A percentile compares a stretch with the other conserved stretches of the same genome.
Evolutionary conservation across 306 rosid species (phyloP).

Genomic region (Prunus kanzakura): DNA sequence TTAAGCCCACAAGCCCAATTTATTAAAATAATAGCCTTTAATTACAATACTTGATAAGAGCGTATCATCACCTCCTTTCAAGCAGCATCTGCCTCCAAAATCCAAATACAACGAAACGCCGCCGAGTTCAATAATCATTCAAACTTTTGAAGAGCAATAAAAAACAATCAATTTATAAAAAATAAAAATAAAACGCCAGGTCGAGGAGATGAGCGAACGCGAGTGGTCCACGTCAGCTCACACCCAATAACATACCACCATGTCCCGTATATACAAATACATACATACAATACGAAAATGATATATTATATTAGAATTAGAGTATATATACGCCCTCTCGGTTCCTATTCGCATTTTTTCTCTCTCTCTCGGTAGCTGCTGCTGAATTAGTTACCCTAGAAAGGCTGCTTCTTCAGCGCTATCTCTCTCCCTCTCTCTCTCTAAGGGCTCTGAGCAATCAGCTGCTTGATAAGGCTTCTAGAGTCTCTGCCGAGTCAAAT

Average conservation of each 20-base stretch:
- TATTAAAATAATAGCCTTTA: not conserved
- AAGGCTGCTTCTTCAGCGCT: slow-evolving; percentile 3
- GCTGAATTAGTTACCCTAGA: slow-evolving; percentile 3
- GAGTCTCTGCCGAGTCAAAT: slow-evolving; percentile 5
- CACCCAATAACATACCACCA: too few species aligned
- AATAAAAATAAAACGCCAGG: not conserved
- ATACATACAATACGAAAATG: not conserved
- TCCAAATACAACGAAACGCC: slow-evolving; percentile 27
- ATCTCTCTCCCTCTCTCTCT: not conserved
- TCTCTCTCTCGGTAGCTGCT: not conserved
- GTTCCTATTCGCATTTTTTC: not conserved
- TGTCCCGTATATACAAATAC: not conserved
- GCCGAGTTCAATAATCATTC: slow-evolving; percentile 20
- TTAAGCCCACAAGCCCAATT: not conserved
- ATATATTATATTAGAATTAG: not conserved
- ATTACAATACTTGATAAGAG: not conserved
- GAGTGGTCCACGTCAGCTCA: slow-evolving; percentile 40
- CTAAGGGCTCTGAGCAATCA: not conserved
- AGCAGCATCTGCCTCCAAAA: not conserved
- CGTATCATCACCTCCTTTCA: not conserved
- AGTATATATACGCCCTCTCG: not conserved
- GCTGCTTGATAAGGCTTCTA: slow-evolving; percentile 1
- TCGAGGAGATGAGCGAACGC: slow-evolving; percentile 11
- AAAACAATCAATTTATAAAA: not conserved
- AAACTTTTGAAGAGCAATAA: not conserved